Conservation (phyloP, 2,329 filamentous ascomycete species). For the Colletotrichum falcatum region DNA sequence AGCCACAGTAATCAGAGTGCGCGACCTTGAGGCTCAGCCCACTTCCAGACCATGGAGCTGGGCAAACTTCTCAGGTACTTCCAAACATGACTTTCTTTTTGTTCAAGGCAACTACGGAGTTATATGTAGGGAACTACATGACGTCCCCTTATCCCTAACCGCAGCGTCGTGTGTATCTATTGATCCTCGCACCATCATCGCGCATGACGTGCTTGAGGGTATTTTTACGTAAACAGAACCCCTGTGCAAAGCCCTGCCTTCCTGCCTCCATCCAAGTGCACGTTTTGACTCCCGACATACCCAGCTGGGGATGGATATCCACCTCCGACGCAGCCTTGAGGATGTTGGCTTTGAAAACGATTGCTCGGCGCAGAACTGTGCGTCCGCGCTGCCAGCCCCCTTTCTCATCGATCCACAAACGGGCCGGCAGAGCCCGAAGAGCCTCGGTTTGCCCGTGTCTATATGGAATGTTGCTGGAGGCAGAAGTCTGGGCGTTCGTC, state of each 20-base stretch:
- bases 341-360: background rate
- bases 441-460: background rate
- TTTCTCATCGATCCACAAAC: background rate
- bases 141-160: background rate
- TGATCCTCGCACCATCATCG: constrained; percentile 4
- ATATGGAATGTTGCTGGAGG: background rate
- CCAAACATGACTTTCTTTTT: background rate
- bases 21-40: background rate
- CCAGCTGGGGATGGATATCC: background rate
- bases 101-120: background rate
- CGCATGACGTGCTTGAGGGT: constrained; percentile 1
- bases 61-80: background rate
- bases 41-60: background rate
- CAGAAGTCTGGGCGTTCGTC: background rate
- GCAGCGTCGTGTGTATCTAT: background rate
- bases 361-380: background rate
- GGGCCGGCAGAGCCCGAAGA: background rate
- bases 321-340: background rate
- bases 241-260: background rate
- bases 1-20: background rate
- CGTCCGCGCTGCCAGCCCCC: background rate
- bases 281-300: background rate
- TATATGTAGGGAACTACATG: background rate
- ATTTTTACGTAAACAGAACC: background rate
- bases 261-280: background rate